Evolutionary conservation across 2,329 filamentous ascomycete species (phyloP).

Genomic region (Fusarium buharicum): DNA sequence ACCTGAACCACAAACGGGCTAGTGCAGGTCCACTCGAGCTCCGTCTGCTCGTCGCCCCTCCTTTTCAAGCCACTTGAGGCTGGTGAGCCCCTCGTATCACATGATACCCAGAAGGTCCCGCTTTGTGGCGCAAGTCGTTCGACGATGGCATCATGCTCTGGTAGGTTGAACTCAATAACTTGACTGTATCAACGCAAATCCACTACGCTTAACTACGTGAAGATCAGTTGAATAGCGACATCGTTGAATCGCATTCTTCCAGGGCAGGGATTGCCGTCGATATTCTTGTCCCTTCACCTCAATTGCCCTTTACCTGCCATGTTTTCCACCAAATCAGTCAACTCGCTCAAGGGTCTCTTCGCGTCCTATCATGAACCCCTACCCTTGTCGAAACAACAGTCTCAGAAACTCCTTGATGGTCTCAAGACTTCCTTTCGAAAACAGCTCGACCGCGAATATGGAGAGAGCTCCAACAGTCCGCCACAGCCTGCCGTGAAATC

Average conservation of each 20-base stretch:
- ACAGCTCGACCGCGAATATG: slow-evolving; percentile 68
- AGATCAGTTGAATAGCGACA: not conserved
- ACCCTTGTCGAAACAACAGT: slow-evolving; percentile 61
- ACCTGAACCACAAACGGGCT: slow-evolving; percentile 31
- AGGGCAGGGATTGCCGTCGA: slow-evolving; percentile 25
- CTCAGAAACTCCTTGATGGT: slow-evolving; percentile 64
- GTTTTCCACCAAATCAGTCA: slow-evolving; percentile 53
- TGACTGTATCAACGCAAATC: slow-evolving; percentile 12
- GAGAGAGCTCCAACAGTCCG: slow-evolving; percentile 51
- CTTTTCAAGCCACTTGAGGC: slow-evolving; percentile 31
- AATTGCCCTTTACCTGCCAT: slow-evolving; percentile 47
- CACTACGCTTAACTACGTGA: slow-evolving; percentile 14
- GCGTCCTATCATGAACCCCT: slow-evolving; percentile 62
- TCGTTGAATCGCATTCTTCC: not conserved
- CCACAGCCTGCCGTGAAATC: slow-evolving; percentile 29
- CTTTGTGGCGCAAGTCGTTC: slow-evolving; percentile 38
- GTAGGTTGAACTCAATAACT: slow-evolving; percentile 16
- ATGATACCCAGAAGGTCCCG: slow-evolving; percentile 37
- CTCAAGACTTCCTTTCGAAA: slow-evolving; percentile 67
- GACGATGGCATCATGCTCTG: slow-evolving; percentile 44
- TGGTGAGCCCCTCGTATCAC: slow-evolving; percentile 34
- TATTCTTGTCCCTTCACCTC: slow-evolving; percentile 45
- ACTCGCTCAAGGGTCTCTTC: slow-evolving; percentile 54
- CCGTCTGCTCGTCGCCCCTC: slow-evolving; percentile 36
- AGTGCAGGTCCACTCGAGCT: slow-evolving; percentile 44